Conservation (phyloP, 805 yeast genomes). For the Candida montana region DNA sequence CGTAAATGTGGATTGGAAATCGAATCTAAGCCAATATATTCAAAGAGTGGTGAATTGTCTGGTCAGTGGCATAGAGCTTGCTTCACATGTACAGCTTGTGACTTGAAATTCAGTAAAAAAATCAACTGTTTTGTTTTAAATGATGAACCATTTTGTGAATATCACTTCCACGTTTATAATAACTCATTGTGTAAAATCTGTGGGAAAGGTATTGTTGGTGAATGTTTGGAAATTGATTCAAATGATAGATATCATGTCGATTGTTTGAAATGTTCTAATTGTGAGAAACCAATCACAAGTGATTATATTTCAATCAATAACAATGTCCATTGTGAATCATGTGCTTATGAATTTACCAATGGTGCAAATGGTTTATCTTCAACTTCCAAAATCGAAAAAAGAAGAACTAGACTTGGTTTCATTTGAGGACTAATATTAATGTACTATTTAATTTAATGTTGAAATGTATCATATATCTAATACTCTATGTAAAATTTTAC, state of each 20-base stretch:
- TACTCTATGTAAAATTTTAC: too few relatives aligned
- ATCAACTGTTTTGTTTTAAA: constrained; percentile 69
- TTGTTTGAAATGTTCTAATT: constrained; percentile 66
- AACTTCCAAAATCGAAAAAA: constrained; percentile 18
- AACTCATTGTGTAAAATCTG: constrained; percentile 72
- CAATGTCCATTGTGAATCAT: constrained; percentile 45
- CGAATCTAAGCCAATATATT: constrained; percentile 62
- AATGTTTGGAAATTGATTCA: constrained; percentile 75
- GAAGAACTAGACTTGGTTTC: constrained; percentile 24
- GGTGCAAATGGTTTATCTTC: not conserved
- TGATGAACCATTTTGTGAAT: constrained; percentile 78
- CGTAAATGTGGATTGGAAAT: constrained; percentile 63
- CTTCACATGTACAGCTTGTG: constrained; percentile 70
- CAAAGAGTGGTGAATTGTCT: constrained; percentile 73
- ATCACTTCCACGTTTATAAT: constrained; percentile 71
- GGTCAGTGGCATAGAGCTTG: constrained; percentile 96
- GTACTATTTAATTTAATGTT: too few relatives aligned
- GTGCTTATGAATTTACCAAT: constrained; percentile 14
- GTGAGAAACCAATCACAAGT: constrained; percentile 42
- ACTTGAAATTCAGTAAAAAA: constrained; percentile 48
- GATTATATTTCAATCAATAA: constrained; percentile 54
- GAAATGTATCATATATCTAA: too few relatives aligned
- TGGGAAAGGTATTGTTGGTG: constrained; percentile 77
- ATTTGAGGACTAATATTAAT: constrained; percentile 8
- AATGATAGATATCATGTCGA: constrained; percentile 66